Conservation (phyloP, 306 rosid genomes). For the Elaeagnus macrophylla region DNA sequence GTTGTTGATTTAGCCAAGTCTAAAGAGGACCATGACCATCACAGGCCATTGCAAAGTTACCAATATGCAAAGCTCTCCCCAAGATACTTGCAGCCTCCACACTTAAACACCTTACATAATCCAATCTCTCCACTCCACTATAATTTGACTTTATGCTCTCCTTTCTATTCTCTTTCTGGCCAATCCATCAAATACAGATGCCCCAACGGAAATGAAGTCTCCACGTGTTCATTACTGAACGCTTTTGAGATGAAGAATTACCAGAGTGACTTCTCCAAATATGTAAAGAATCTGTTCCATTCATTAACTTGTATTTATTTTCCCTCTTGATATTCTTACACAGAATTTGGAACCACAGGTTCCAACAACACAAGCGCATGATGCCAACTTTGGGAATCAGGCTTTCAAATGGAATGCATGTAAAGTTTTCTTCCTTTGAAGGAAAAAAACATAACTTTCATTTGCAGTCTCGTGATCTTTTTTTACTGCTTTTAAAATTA, state of each 20-base stretch:
- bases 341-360: conserved; percentile 7
- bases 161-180: too few relatives aligned
- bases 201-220: neutral
- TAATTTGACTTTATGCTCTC: too few relatives aligned
- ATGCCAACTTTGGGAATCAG: neutral
- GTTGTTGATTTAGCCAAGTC: neutral
- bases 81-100: too few relatives aligned
- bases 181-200: neutral
- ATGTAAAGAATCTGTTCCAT: conserved; percentile 1
- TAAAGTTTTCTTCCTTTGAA: neutral
- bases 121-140: too few relatives aligned
- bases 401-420: conserved; percentile 1
- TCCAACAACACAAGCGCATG: neutral
- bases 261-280: neutral
- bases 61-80: neutral
- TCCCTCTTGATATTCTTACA: neutral
- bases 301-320: neutral
- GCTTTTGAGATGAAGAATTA: neutral
- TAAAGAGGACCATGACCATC: conserved; percentile 4
- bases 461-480: neutral
- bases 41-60: neutral
- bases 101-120: too few relatives aligned
- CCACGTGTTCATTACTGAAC: neutral
- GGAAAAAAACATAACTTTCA: neutral
- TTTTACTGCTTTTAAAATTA: neutral